phyloP scores from a whole-genome alignment of 108 stramenopile genomes.

The Skeletonema marinoi region DNA sequence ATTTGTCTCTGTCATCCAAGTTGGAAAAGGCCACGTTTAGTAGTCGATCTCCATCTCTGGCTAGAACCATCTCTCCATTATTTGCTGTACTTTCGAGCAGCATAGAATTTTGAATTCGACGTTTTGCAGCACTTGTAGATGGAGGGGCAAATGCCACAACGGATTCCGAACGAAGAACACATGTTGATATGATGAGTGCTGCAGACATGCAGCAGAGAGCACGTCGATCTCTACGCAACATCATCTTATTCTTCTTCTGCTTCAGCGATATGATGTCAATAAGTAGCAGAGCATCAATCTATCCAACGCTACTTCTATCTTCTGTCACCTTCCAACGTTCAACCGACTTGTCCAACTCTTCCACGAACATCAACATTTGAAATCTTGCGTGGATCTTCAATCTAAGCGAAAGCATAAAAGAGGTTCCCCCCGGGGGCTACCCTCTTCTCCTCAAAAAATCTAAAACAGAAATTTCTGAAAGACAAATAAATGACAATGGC shows the following conservation, averaged over 20 bases:
- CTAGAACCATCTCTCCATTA: slow-evolving; percentile 16
- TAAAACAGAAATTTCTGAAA: no score
- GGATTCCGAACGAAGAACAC: background rate
- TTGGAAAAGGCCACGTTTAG: slow-evolving; percentile 73
- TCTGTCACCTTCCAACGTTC: no score
- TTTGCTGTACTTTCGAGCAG: background rate
- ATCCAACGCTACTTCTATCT: no score
- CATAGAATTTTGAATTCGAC: background rate
- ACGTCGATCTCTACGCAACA: background rate
- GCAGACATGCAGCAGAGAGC: slow-evolving; percentile 1
- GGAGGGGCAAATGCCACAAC: background rate
- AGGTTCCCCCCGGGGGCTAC: no score
- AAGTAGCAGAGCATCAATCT: no score
- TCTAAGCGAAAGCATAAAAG: no score
- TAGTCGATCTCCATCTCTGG: slow-evolving; percentile 21
- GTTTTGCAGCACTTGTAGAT: background rate
- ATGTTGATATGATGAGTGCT: background rate
- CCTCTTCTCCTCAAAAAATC: no score
- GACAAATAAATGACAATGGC: no score
- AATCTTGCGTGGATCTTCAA: no score
- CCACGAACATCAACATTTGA: no score
- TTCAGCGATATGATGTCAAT: background rate
- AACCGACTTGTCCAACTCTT: no score
- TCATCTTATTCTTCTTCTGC: background rate
- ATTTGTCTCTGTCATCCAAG: slow-evolving; percentile 76